Base-by-base conservation (phyloP, 257 asterid genomes). In the Gentiana dahurica region DNA sequence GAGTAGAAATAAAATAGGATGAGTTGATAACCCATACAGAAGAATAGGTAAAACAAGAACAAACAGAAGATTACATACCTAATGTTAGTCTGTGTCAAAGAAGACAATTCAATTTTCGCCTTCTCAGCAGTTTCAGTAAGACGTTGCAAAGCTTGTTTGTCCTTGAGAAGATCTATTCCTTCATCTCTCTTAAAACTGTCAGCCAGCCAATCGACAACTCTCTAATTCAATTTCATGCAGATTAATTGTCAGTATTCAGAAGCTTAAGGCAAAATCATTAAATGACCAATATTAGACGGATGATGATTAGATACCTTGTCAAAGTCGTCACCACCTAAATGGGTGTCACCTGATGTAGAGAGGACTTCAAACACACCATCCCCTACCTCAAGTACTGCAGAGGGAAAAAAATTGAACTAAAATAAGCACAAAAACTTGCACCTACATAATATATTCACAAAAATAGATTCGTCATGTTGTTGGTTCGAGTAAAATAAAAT, bases 41-140 rank as follows among this genome's bases (percentile, higher is more conserved):
- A 12, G 8, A 36, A 12, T 12, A 53, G 41, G 36, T 1, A 3
- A 1, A 55, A 38, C 3, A 45, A 46, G 10, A 36, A 51, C 5
- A 12, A n/a, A 51, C 47, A 0, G 38, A 12, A 12, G 5, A 11
- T 12, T 58, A 34, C 34, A 1, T 47, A 83, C 95, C 95, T 81
- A 50, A 86, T 62, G 49, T 75, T 86, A 52, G 95, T 83, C 66
- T 87, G 94, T 32, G 90, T 75, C 69, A 83, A 61, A 38, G 91
- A 73, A 48, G 94, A 87, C 48, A 87, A 43, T 38, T 87, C 95
- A 34, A 87, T 87, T 77, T 87, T 87, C 6, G 91, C 95, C 66
- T 87, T 87, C 81, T 87, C 95, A 43, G 95, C 86, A 9, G 88
- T 53, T 79, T 86, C 88, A 3, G 95, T 86, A 10, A 83, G 90